Evolutionary conservation across 352 stramenopile species (phyloP).

Genomic region (Globisporangium emineosum): DNA sequence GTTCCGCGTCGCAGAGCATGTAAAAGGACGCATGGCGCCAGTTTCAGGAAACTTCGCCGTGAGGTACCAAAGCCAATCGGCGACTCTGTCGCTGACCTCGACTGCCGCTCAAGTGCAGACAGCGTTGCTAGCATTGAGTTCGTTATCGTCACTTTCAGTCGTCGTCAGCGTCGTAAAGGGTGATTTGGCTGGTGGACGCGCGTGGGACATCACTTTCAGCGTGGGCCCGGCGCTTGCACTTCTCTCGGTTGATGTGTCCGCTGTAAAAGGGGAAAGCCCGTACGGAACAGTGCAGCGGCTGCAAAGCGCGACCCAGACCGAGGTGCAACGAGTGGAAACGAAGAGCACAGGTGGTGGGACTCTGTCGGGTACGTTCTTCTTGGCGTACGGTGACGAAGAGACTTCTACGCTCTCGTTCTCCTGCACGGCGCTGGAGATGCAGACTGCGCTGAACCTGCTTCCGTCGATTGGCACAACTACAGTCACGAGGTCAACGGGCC

Average conservation of each 20-base stretch:
- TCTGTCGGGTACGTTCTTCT: not conserved
- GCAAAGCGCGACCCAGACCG: not conserved
- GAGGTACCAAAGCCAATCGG: not conserved
- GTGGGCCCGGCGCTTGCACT: not conserved
- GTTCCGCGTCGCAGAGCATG: not conserved
- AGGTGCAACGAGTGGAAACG: not conserved
- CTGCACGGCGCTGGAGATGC: not conserved
- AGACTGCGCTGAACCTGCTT: not conserved
- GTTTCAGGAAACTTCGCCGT: not conserved
- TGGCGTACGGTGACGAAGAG: not conserved
- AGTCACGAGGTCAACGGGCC: not conserved
- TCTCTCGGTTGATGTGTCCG: not conserved
- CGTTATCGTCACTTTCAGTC: not conserved
- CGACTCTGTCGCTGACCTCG: not conserved
- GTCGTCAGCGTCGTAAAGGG: not conserved
- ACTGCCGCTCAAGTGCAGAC: not conserved
- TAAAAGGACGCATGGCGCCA: not conserved
- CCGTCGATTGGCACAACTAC: not conserved
- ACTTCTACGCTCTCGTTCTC: not conserved
- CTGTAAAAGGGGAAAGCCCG: not conserved
- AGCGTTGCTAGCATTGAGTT: not conserved
- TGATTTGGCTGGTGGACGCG: not conserved
- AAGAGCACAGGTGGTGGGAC: not conserved
- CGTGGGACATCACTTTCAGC: not conserved
- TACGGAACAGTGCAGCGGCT: not conserved